Evolutionary conservation across 805 yeast species (phyloP), one percentile per base, ranked within the genome.

Genomic region (Metschnikowia peoriensis): DNA sequence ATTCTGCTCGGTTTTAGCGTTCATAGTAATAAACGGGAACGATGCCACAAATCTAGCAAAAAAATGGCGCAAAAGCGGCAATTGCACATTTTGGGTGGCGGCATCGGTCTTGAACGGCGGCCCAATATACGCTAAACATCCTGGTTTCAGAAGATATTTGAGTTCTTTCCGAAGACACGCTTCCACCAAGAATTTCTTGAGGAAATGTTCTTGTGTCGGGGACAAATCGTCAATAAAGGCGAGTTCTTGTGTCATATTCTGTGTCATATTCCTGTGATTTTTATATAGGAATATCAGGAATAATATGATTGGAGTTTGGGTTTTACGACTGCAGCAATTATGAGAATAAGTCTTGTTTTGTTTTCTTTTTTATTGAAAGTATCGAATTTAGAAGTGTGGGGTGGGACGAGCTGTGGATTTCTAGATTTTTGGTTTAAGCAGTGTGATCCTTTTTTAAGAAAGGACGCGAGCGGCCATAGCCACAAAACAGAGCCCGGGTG

Each of bases 171-270:
- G 75, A 34, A 91, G 69, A 62, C 88, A 81, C 11, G 79, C 73
- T 55, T 81, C 79, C 28, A 93, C 71, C 15, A 93, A 75, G 68
- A 89, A 92, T 61, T 96, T 83, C 68, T 93, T 93, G 49, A 94
- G 77, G 66, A 87, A 88, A 63, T 93, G 97, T 68, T 90, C 96
- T 66, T 92, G 89, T 0, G 80, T 75, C 2, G 92, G 82, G 12
- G 82, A 69, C 44, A 86, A 54, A 39, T 34, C 50, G 50, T 41
- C 41, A 16, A 54, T 34, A 35, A 57, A 58, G 37, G 44, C 32
- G 43, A 50, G 49, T 7, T 44, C 41, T 8, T 34, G 52, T 8
- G 49, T 32, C 52, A 32, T 32, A 10, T 32, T 32, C 14, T 34
- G 52, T 8, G 49, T 32, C 52, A 32, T 32, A 10, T 32, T 32